Base-by-base conservation (phyloP, 345 rosid species). In the Pistacia integerrima region DNA sequence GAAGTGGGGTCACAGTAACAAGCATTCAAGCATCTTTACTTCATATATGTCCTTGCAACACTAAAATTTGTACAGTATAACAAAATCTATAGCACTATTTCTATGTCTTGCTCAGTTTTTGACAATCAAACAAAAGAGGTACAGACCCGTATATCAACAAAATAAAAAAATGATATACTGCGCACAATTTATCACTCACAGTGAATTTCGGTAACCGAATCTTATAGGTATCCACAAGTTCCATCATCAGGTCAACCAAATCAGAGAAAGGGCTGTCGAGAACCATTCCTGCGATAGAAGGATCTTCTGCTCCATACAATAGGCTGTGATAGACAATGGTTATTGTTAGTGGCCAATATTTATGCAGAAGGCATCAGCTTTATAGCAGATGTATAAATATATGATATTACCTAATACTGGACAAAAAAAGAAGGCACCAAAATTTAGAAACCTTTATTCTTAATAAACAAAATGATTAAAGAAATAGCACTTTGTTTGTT, bases 171-270 rank as follows among this genome's bases (percentile, higher is more conserved):
- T 48, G 30, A 30, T 70, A 41, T 28, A 60, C 49, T 25, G 51
- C 64, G 67, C 44, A 41, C 13, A 12, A 60, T 56, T 67, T 22
- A 63, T 75, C 70, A 84, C 98, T 88, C 80, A 94, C 97, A 6
- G 94, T 91, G 83, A 91, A 94, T 83, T 92, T 94, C 13, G 98
- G 98, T 75, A 94, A 78, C 73, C 91, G 94, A 68, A 91, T 72
- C 78, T 90, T 92, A 81, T 87, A 92, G 10, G 93, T 91, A 77
- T 92, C 98, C 49, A 91, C 97, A 14, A 94, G 91, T 85, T 91
- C 97, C 93, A 91, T 85, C 97, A 94, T 94, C 85, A 94, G 83
- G 80, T 92, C 97, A 79, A 94, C 97, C 88, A 94, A 88, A 87
- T 90, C 90, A 63, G 97, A 91, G 81, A 94, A 94, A 57, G 97